These are phyloP conservation scores for Mucor plumbeus DNA, from an alignment of 371 early-diverging fungal genomes.

Conservation along the genomic window DNA sequence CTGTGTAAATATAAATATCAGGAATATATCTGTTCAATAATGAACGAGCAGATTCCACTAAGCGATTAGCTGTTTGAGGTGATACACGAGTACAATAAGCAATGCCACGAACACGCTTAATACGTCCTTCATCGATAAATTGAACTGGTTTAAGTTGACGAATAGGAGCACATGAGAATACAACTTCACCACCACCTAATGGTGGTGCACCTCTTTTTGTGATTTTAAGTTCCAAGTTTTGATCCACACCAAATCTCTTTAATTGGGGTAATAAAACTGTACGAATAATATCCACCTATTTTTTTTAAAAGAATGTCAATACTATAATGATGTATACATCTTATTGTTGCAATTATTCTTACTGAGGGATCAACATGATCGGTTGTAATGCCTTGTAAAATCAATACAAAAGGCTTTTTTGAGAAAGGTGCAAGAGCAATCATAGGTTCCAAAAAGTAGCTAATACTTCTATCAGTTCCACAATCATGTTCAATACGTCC, in stretches of 20 bases:
- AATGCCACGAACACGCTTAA: constrained; percentile 95
- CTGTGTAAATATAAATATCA: constrained; percentile 96
- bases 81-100: constrained; percentile 93
- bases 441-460: constrained; percentile 92
- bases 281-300: constrained; percentile 85
- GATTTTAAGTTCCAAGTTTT: constrained; percentile 87
- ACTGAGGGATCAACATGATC: constrained; percentile 85
- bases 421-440: constrained; percentile 93
- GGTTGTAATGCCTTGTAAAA: constrained; percentile 91
- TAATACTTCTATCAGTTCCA: constrained; percentile 77
- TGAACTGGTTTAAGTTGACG: constrained; percentile 82
- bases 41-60: constrained; percentile 88
- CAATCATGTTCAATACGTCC: constrained; percentile 90
- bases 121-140: constrained; percentile 82
- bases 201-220: constrained; percentile 94
- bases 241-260: constrained; percentile 84
- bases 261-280: constrained; percentile 88
- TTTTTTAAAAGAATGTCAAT: background rate
- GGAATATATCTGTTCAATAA: constrained; percentile 89
- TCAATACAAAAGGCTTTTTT: constrained; percentile 80
- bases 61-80: constrained; percentile 92
- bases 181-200: constrained; percentile 92
- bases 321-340: background rate
- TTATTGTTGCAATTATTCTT: constrained; percentile 26
- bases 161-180: constrained; percentile 84